Conservation (phyloP, 1,139 yeast genomes). For the Debaryomycetaceae sp. region DNA sequence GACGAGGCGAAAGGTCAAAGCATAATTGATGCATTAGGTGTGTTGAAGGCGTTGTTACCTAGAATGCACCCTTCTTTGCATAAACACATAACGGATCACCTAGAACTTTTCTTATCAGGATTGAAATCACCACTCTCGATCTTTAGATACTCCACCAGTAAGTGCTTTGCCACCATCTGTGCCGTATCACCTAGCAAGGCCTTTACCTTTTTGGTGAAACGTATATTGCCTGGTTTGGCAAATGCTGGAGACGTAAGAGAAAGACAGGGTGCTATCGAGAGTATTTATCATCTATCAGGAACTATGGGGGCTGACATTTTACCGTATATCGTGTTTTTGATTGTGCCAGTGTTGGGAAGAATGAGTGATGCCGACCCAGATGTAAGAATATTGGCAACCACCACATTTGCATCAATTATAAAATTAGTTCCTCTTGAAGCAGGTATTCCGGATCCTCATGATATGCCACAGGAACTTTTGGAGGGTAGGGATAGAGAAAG, state of each 20-base stretch:
- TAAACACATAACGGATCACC: slow-evolving; percentile 42
- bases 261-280: slow-evolving; percentile 93
- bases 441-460: slow-evolving; percentile 94
- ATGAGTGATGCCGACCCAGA: slow-evolving; percentile 96
- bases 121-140: slow-evolving; percentile 72
- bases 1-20: slow-evolving; percentile 67
- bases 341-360: slow-evolving; percentile 94
- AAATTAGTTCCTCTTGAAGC: slow-evolving; percentile 96
- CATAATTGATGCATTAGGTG: slow-evolving; percentile 83
- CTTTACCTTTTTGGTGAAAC: slow-evolving; percentile 76
- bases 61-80: slow-evolving; percentile 51
- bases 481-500: slow-evolving; percentile 92
- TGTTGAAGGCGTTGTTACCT: slow-evolving; percentile 72
- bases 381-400: slow-evolving; percentile 86
- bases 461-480: slow-evolving; percentile 79
- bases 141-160: slow-evolving; percentile 85
- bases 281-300: slow-evolving; percentile 77
- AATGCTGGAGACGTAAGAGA: slow-evolving; percentile 74
- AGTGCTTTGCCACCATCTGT: slow-evolving; percentile 81
- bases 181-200: slow-evolving; percentile 70
- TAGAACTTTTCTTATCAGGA: slow-evolving; percentile 56
- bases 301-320: slow-evolving; percentile 87
- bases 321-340: slow-evolving; percentile 92
- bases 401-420: slow-evolving; percentile 94
- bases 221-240: slow-evolving; percentile 74